These are phyloP conservation scores for Dujonia santamariae DNA, from an alignment of 1,139 yeast species.

Conservation along the genomic window DNA sequence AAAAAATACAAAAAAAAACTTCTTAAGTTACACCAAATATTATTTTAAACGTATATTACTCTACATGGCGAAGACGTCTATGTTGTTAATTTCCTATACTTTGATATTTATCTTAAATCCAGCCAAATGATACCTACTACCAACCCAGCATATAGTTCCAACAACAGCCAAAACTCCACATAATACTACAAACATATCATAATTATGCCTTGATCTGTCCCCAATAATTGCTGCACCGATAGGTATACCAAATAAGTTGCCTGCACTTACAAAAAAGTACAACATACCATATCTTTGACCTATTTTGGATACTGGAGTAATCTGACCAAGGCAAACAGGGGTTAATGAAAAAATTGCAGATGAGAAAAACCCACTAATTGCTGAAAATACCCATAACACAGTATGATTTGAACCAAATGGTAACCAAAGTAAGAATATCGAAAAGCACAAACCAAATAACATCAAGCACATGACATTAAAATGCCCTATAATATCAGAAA, in stretches of 20 bases:
- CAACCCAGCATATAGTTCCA: slow-evolving; percentile 19
- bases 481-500: slow-evolving; percentile 54
- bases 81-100: slow-evolving; percentile 10
- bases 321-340: slow-evolving; percentile 51
- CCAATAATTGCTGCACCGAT: slow-evolving; percentile 51
- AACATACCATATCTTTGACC: slow-evolving; percentile 46
- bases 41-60: too few species aligned
- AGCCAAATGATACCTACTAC: slow-evolving; percentile 20
- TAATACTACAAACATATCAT: slow-evolving; percentile 23
- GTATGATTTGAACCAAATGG: slow-evolving; percentile 48
- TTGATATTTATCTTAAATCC: slow-evolving; percentile 21
- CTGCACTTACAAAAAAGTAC: slow-evolving; percentile 41
- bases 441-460: slow-evolving; percentile 38
- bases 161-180: slow-evolving; percentile 19
- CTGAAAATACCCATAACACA: slow-evolving; percentile 45
- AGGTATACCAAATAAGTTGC: slow-evolving; percentile 46
- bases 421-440: slow-evolving; percentile 46
- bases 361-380: slow-evolving; percentile 50
- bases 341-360: slow-evolving; percentile 48
- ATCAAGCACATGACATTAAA: slow-evolving; percentile 51
- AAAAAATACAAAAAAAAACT: too few species aligned
- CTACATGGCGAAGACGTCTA: too few species aligned
- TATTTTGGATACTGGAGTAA: slow-evolving; percentile 46
- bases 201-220: slow-evolving; percentile 21
- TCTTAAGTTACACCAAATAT: too few species aligned